Evolutionary conservation across 164 flowering plant genomes (phyloP), one percentile per base, ranked within the genome.

Genomic region (Piper longum): DNA sequence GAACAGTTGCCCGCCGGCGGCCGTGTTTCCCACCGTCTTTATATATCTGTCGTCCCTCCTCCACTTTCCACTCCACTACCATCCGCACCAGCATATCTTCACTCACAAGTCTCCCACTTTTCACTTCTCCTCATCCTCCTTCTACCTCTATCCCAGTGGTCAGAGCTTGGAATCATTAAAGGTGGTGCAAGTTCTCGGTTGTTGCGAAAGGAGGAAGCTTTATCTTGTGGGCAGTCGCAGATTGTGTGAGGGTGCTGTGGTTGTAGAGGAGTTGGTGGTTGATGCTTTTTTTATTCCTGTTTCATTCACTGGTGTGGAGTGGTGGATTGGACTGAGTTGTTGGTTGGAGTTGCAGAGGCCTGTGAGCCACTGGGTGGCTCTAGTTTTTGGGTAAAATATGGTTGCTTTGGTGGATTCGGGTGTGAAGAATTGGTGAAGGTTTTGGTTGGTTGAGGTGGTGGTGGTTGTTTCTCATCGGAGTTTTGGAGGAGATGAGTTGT

Each of bases 401-500:
- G 60, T 0, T 26, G 18, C 8, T 36, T 16, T n/a, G 3, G 1
- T 3, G 26, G 60, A 57, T 36, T 26, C 19, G 9, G 59, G 59
- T 26, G 41, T 36, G 41, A 26, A 26, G 41, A 48, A 48, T 41
- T 57, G 60, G 60, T 57, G 12, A 26, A 26, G 26, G 36, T 26
- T 26, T 26, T 26, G 36, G 36, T 26, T 26, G 36, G 36, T 26
- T 26, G 36, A 26, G 36, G 60, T 16, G 60, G 39, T 26, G 11
- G 7, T 57, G 36, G 60, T 13, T 57, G 60, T 5, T 26, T 57
- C 11, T 57, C 41, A 56, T 41, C 4, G 52, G 62, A 62, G 71
- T 69, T 59, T 54, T 16, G 48, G 56, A 4, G 63, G 62, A 67
- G 71, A 76, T 85, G 90, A 83, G 80, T 80, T 73, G 76, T 64